phyloP scores from a whole-genome alignment of 805 yeast genomes.

The Candida qinlingensis region DNA sequence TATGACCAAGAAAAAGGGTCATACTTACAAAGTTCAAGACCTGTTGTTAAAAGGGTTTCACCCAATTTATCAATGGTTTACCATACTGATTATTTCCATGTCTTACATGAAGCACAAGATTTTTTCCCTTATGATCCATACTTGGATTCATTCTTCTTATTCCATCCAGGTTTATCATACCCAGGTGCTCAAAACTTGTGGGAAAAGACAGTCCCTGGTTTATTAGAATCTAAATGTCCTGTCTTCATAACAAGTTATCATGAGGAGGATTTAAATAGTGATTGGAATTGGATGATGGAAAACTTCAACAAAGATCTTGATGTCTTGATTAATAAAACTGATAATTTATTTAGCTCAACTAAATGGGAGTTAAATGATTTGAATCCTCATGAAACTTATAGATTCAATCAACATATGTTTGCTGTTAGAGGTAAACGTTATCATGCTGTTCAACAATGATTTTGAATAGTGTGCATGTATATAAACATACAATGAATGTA shows the following conservation, averaged over 20 bases:
- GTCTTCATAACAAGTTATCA: conserved; percentile 88
- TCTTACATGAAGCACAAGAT: conserved; percentile 85
- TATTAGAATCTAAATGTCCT: conserved; percentile 91
- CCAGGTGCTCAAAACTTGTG: conserved; percentile 76
- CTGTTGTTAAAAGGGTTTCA: conserved; percentile 71
- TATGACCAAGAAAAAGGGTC: conserved; percentile 67
- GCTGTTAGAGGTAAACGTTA: conserved; percentile 96
- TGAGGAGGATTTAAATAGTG: conserved; percentile 62
- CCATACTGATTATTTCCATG: conserved; percentile 91
- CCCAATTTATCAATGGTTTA: conserved; percentile 66
- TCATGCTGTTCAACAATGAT: conserved; percentile 59
- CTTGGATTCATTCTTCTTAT: conserved; percentile 83
- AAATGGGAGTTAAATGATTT: conserved; percentile 93
- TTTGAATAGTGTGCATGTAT: no score
- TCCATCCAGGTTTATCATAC: conserved; percentile 92
- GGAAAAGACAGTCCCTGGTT: conserved; percentile 79
- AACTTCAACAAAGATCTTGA: conserved; percentile 75
- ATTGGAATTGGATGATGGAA: conserved; percentile 62
- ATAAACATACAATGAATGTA: conserved; percentile 41
- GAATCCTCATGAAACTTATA: conserved; percentile 90
- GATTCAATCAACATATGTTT: conserved; percentile 82
- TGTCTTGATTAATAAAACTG: conserved; percentile 65
- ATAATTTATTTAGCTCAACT: conserved; percentile 75
- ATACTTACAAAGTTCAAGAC: conserved; percentile 52
- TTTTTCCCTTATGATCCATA: conserved; percentile 98